Evolutionary conservation across 1,139 yeast genomes (phyloP).

Genomic region (Debaryomyces nepalensis): DNA sequence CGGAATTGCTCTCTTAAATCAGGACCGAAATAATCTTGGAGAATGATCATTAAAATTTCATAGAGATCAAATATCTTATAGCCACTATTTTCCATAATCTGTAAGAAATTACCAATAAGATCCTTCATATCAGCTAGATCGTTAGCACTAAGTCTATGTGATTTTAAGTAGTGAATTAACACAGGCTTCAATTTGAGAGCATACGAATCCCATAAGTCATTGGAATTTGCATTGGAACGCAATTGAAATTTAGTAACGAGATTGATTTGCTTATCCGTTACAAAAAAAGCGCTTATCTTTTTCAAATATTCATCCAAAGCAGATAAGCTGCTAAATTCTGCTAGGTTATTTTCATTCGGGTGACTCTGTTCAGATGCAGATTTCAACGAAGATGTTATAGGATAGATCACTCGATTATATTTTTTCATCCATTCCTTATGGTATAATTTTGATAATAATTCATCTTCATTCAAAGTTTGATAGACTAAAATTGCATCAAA

Average conservation of each 20-base stretch:
- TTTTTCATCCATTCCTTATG: constrained; percentile 76
- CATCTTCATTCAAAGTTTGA: constrained; percentile 68
- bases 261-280: constrained; percentile 72
- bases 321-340: constrained; percentile 25
- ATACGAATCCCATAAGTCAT: constrained; percentile 80
- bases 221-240: constrained; percentile 59
- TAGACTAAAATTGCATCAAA: constrained; percentile 86
- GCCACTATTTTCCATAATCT: constrained; percentile 75
- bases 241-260: constrained; percentile 59
- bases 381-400: constrained; percentile 48
- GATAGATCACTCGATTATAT: constrained; percentile 73
- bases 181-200: constrained; percentile 63
- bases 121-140: constrained; percentile 51
- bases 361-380: constrained; percentile 20
- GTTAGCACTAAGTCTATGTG: constrained; percentile 34
- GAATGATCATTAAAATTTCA: constrained; percentile 61
- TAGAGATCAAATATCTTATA: constrained; percentile 66
- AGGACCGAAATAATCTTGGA: constrained; percentile 63
- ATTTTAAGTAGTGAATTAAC: constrained; percentile 40
- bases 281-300: constrained; percentile 75
- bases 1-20: constrained; percentile 61
- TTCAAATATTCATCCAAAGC: constrained; percentile 58
- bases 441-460: constrained; percentile 62
- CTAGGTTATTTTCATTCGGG: constrained; percentile 12
- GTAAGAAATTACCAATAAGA: constrained; percentile 71